These are phyloP conservation scores for Tetrapisispora taiwanensis DNA, from an alignment of 805 yeast species.

Conservation along the genomic window DNA sequence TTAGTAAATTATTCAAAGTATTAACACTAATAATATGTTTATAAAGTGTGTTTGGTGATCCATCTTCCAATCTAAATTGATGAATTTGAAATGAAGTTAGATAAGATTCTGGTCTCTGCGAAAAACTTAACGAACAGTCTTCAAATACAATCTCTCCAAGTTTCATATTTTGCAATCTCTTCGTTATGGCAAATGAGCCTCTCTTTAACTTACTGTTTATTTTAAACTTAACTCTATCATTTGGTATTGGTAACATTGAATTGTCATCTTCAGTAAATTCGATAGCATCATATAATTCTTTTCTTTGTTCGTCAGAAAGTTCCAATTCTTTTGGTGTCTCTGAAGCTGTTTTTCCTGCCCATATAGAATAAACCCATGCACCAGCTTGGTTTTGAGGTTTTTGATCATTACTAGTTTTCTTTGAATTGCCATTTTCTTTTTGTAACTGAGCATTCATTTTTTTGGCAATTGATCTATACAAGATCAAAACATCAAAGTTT, in stretches of 20 bases:
- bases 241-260: slow-evolving; percentile 46
- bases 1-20: slow-evolving; percentile 35
- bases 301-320: slow-evolving; percentile 76
- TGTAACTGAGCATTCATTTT: slow-evolving; percentile 52
- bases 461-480: slow-evolving; percentile 75
- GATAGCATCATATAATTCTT: slow-evolving; percentile 86
- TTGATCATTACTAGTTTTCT: not conserved
- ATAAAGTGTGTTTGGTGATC: slow-evolving; percentile 67
- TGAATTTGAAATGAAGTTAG: slow-evolving; percentile 61
- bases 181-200: slow-evolving; percentile 63
- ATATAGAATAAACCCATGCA: slow-evolving; percentile 59
- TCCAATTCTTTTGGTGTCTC: slow-evolving; percentile 32
- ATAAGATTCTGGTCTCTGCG: slow-evolving; percentile 72
- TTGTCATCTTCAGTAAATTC: slow-evolving; percentile 68
- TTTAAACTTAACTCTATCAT: slow-evolving; percentile 60
- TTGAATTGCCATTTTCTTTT: slow-evolving; percentile 11
- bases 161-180: slow-evolving; percentile 28
- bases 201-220: slow-evolving; percentile 56
- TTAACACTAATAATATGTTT: slow-evolving; percentile 83
- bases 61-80: slow-evolving; percentile 81
- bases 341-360: slow-evolving; percentile 36
- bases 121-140: slow-evolving; percentile 64
- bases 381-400: slow-evolving; percentile 4
- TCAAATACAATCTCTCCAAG: slow-evolving; percentile 76
- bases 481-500: slow-evolving; percentile 67